phyloP scores from a whole-genome alignment of 2,329 filamentous ascomycete genomes.

The Graphium sp. region DNA sequence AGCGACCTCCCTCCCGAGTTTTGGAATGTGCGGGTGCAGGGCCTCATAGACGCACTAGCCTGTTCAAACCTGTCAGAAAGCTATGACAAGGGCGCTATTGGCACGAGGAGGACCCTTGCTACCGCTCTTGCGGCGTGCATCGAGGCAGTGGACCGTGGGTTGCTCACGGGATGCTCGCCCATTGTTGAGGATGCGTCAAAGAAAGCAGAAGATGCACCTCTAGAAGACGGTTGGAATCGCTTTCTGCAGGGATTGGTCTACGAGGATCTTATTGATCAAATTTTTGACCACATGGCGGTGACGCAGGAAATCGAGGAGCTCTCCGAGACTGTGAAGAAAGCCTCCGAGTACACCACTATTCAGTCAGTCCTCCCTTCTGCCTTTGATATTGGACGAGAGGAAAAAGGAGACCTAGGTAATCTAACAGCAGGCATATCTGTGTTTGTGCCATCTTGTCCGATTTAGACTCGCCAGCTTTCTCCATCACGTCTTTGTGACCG shows the following conservation, averaged over 20 bases:
- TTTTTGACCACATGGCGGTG: constrained; percentile 43
- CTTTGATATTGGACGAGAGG: neutral
- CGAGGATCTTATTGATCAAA: constrained; percentile 45
- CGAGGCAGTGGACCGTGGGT: constrained; percentile 51
- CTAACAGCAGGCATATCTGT: too few relatives aligned
- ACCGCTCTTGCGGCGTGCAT: constrained; percentile 54
- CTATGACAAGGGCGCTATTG: constrained; percentile 63
- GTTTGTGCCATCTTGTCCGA: neutral
- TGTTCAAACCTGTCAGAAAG: constrained; percentile 61
- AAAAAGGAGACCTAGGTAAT: too few relatives aligned
- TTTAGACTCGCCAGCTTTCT: constrained; percentile 53
- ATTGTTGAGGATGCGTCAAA: constrained; percentile 33
- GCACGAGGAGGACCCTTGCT: constrained; percentile 57
- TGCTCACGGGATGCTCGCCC: constrained; percentile 39
- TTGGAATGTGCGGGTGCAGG: constrained; percentile 45
- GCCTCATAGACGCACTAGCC: constrained; percentile 42
- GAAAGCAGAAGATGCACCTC: constrained; percentile 32
- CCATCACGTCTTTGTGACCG: constrained; percentile 56
- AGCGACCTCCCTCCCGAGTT: constrained; percentile 45
- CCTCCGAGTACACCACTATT: constrained; percentile 50
- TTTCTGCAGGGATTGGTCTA: constrained; percentile 51
- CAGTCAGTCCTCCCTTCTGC: constrained; percentile 26
- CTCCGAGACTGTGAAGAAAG: constrained; percentile 41
- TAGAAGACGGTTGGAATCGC: constrained; percentile 49
- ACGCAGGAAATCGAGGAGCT: constrained; percentile 48